Conservation (phyloP, 192 early-diverging fungal genomes). For the Chytriomyces confervae region DNA sequence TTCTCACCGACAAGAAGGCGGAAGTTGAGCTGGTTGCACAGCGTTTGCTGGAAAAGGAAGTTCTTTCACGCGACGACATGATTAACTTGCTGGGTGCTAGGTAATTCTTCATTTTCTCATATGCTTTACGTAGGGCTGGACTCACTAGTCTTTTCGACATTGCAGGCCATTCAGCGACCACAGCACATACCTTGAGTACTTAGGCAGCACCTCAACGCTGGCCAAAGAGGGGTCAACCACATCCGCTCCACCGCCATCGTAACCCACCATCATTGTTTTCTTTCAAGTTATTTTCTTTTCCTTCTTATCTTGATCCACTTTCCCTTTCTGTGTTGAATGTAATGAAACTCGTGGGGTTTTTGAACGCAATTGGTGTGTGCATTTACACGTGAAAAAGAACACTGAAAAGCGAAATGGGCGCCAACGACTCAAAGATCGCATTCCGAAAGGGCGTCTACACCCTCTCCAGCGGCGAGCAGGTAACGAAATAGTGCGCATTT, state of each 20-base stretch:
- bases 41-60: constrained; percentile 94
- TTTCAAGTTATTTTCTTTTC: neutral
- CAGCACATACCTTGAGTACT: constrained; percentile 51
- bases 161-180: constrained; percentile 48
- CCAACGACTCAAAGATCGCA: neutral
- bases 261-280: neutral
- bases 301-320: neutral
- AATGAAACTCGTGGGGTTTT: neutral
- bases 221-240: neutral
- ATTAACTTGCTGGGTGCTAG: constrained; percentile 77
- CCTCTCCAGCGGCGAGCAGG: constrained; percentile 41
- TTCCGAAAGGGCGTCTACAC: constrained; percentile 82
- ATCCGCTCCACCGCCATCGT: neutral
- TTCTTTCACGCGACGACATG: constrained; percentile 96
- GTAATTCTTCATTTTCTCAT: constrained; percentile 17
- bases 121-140: neutral
- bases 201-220: constrained; percentile 34
- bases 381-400: neutral
- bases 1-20: constrained; percentile 83
- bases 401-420: constrained; percentile 1
- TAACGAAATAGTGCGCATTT: neutral
- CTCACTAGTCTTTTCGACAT: neutral
- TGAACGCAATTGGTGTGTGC: neutral
- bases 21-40: constrained; percentile 93
- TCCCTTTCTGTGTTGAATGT: neutral